phyloP scores from a whole-genome alignment of 345 rosid species.

The Boechera divaricarpa region DNA sequence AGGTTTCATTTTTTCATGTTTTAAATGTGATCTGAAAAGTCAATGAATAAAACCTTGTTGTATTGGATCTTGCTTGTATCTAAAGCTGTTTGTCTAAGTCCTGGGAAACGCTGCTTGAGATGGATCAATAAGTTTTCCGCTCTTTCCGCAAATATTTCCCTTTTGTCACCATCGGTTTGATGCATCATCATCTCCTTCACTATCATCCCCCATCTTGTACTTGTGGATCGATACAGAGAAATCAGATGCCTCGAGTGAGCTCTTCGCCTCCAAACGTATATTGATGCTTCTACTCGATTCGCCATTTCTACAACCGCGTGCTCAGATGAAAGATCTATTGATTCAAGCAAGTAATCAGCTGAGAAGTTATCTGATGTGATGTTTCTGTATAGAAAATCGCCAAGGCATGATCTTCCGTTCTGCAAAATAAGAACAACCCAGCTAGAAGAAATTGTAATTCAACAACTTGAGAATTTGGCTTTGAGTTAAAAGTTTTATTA shows the following conservation, averaged over 20 bases:
- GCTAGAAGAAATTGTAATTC: background rate
- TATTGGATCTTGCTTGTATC: slow-evolving; percentile 92
- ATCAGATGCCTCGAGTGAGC: slow-evolving; percentile 61
- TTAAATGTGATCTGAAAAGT: background rate
- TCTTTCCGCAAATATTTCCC: slow-evolving; percentile 80
- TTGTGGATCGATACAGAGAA: slow-evolving; percentile 60
- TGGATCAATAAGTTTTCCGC: slow-evolving; percentile 82
- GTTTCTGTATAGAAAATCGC: slow-evolving; percentile 80
- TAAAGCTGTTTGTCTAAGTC: slow-evolving; percentile 80
- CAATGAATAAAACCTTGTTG: slow-evolving; percentile 71
- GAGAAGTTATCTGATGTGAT: slow-evolving; percentile 84
- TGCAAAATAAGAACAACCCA: slow-evolving; percentile 43
- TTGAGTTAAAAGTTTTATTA: background rate
- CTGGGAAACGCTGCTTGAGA: slow-evolving; percentile 90
- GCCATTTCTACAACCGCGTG: slow-evolving; percentile 83
- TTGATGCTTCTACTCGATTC: slow-evolving; percentile 82
- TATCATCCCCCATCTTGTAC: slow-evolving; percentile 81
- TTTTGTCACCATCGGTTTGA: slow-evolving; percentile 84
- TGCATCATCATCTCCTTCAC: slow-evolving; percentile 85
- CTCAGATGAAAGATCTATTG: slow-evolving; percentile 88
- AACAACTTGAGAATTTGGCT: background rate
- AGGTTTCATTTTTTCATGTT: background rate
- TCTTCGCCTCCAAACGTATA: slow-evolving; percentile 78
- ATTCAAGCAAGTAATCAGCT: slow-evolving; percentile 76
- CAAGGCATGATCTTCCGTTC: slow-evolving; percentile 89